A percentile compares a stretch with the other conserved stretches of the same genome.
Evolutionary conservation across 2,329 filamentous ascomycete species (phyloP).

Genomic region (Coniochaeta ligniaria): DNA sequence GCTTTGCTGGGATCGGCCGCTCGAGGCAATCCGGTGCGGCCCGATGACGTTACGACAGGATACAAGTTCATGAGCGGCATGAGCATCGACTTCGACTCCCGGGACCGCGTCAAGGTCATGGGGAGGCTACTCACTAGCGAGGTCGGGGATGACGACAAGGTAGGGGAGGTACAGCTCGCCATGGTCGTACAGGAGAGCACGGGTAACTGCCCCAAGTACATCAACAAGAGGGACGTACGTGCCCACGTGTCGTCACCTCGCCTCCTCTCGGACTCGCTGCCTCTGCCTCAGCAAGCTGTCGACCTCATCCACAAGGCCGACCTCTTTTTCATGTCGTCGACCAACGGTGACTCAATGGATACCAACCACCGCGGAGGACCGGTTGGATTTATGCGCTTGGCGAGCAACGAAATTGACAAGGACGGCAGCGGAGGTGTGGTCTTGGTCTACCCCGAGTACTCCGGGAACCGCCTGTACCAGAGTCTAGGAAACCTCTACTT

Average conservation of each 20-base stretch:
- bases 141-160: slow-evolving; percentile 21
- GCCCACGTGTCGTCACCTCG: slow-evolving; percentile 44
- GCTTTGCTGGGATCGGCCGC: slow-evolving; percentile 40
- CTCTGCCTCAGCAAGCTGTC: slow-evolving; percentile 46
- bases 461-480: slow-evolving; percentile 78
- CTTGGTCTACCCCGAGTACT: slow-evolving; percentile 76
- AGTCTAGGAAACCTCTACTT: slow-evolving; percentile 68
- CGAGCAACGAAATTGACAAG: slow-evolving; percentile 38
- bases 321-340: slow-evolving; percentile 71
- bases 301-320: slow-evolving; percentile 58
- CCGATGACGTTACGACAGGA: slow-evolving; percentile 25
- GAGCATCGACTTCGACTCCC: slow-evolving; percentile 58
- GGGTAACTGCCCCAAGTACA: slow-evolving; percentile 82
- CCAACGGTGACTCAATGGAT: slow-evolving; percentile 65
- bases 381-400: slow-evolving; percentile 64
- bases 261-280: slow-evolving; percentile 25
- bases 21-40: slow-evolving; percentile 32
- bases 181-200: slow-evolving; percentile 65
- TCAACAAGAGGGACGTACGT: slow-evolving; percentile 64
- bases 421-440: slow-evolving; percentile 21
- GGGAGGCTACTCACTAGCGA: slow-evolving; percentile 51
- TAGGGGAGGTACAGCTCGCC: slow-evolving; percentile 36
- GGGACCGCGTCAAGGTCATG: slow-evolving; percentile 67
- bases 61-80: slow-evolving; percentile 39
- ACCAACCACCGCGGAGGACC: slow-evolving; percentile 75